Evolutionary conservation across 768 basidiomycete genomes (phyloP), one percentile per base, ranked within the genome.

Genomic region (Dioszegia aurantiaca): DNA sequence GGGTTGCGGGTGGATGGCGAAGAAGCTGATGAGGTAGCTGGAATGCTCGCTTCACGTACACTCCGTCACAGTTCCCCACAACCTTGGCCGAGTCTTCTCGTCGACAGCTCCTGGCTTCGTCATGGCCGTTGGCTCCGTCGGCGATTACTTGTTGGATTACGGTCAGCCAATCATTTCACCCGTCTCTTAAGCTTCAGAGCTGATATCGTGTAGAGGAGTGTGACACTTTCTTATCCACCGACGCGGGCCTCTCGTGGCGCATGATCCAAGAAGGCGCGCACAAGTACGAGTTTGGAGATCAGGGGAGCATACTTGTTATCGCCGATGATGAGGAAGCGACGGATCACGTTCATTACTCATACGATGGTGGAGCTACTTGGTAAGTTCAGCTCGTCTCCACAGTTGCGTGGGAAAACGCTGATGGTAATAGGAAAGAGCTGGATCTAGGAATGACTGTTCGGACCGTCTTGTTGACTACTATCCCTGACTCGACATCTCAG

Each of bases 211-310:
- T 31, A 68, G 67, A 87, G 41, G 86, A 95, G 36, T 86, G 88
- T 68, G 90, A 95, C 68, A 97, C 94, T 0, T 99, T 95, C 80
- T 74, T 98, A 59, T 93, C 90, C 65, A 87, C 82, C 0, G 90
- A 99, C 68, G 92, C 86, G 0, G 95, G 95, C 0, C 65, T 91
- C 14, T 83, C 84, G 4, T 99, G 95, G 94, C 78, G 68, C 23
- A 90, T 90, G 87, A 81, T 86, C 10, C 79, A 80, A 41, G 78
- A 77, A 52, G 85, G 86, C 23, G 88, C 94, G 0, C 86, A 90
- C 72, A 91, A 92, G 77, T 97, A 97, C 69, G 93, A 98, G 78
- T 93, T 98, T 73, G 95, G 95, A 4, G 95, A 95, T 69, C 82
- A 79, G 82, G 68, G 95, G 83, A 87, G 87, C 67, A 83, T 98